Evolutionary conservation across 2,329 filamentous ascomycete species (phyloP).

Genomic region (Fusarium duplospermum): DNA sequence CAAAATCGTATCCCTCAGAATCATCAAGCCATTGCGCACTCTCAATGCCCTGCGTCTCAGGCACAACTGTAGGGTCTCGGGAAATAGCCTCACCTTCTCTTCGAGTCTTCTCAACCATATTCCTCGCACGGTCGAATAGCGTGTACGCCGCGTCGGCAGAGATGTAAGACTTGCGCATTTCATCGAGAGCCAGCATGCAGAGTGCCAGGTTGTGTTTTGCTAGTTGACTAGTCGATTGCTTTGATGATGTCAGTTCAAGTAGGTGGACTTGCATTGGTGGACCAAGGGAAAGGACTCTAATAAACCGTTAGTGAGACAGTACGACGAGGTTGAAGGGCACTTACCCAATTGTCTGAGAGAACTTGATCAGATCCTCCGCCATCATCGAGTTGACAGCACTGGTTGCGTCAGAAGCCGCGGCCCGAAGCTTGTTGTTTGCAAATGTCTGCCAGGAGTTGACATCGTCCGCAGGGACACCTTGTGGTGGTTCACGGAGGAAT

Average conservation of each 20-base stretch:
- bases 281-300: background rate
- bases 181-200: slow-evolving; percentile 14
- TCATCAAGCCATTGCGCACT: slow-evolving; percentile 2
- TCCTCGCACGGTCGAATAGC: slow-evolving; percentile 7
- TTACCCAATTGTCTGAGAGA: background rate
- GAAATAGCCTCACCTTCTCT: background rate
- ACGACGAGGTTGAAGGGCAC: background rate
- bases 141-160: slow-evolving; percentile 17
- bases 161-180: slow-evolving; percentile 18
- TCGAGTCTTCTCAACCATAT: slow-evolving; percentile 3
- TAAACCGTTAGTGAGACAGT: background rate
- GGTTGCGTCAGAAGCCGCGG: background rate
- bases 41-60: background rate
- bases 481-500: background rate
- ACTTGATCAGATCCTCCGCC: background rate
- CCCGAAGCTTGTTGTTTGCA: background rate
- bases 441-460: background rate
- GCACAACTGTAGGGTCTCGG: background rate
- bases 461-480: background rate
- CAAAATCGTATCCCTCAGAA: background rate
- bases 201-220: slow-evolving; percentile 14
- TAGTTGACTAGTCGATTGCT: background rate
- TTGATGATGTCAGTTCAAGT: slow-evolving; percentile 1
- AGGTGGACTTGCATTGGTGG: slow-evolving; percentile 17
- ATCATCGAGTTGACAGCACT: background rate